Base-by-base conservation (phyloP, 2,329 filamentous ascomycete genomes). In the Hymenoscyphus scutula region DNA sequence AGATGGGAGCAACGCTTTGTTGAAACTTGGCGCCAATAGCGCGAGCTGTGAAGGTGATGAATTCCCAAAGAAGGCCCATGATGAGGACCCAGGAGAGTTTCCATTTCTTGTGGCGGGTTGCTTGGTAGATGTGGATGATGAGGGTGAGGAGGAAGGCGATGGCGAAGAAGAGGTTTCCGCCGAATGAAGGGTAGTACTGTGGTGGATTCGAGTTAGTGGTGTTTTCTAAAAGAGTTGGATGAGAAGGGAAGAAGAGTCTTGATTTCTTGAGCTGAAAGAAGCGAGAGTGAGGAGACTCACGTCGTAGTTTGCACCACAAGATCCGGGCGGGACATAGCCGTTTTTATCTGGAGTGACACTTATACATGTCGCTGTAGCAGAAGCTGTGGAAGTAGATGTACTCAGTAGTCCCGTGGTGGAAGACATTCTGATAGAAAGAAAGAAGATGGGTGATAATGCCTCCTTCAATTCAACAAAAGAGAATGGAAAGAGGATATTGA, bases 11-110 rank as follows among this genome's bases (percentile, higher is more conserved):
- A 0, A 64, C 58, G 13, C 65, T 73, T 58, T 77, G 73, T 59
- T 79, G 79, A 34, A 81, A 63, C 27, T 74, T 73, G 1, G 79
- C 76, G 17, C 74, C 75, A 0, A 79, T 66, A 0, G 76, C 68
- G 30, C 79, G 78, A 19, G 78, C 66, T 6, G 77, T 64, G 65
- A 74, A 82, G 10, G 75, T 74, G 1, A 70, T 67, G n/a, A 75
- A 68, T 67, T 82, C 79, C 78, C 79, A 81, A 0, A 68, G 29
- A 2, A 69, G 67, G 8, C 76, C 79, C 72, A 81, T 77, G 51
- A 80, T 74, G 10, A 82, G 74, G 3, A 80, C 76, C 77, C 76
- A 79, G 59, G 72, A 76, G 64, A 79, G 78, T 27, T 68, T 67
- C 70, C 72, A 56, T 61, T 79, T 77, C 25, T 70, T 72, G 67